Conservation (phyloP, 2,329 filamentous ascomycete species). For the Escovopsis weberi region DNA sequence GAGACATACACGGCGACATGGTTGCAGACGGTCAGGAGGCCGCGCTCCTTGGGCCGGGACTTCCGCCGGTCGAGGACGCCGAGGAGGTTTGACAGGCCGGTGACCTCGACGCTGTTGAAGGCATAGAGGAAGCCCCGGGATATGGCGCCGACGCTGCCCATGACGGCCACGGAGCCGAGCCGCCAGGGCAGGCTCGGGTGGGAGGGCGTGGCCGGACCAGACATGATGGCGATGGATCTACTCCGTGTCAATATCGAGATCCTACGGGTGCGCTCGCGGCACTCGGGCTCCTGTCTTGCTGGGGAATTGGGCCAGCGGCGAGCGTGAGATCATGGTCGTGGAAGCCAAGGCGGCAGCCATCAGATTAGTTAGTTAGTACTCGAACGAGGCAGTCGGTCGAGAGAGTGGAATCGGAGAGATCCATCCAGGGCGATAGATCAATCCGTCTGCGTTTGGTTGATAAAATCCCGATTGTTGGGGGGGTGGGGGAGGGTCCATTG, state of each 20-base stretch:
- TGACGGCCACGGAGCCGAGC: constrained; percentile 54
- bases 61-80: constrained; percentile 59
- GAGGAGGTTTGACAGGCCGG: constrained; percentile 63
- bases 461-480: no score
- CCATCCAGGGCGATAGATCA: neutral
- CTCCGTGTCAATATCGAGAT: neutral
- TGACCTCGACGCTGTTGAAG: constrained; percentile 59
- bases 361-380: neutral
- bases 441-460: neutral
- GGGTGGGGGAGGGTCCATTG: no score
- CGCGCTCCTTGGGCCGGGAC: constrained; percentile 51
- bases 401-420: neutral
- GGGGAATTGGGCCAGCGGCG: neutral
- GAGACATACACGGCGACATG: constrained; percentile 24
- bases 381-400: neutral
- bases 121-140: constrained; percentile 63
- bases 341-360: no score
- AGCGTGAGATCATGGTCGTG: neutral
- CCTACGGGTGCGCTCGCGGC: neutral
- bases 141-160: constrained; percentile 57
- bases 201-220: constrained; percentile 11
- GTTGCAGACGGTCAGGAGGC: constrained; percentile 58
- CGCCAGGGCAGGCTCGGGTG: constrained; percentile 56
- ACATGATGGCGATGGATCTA: constrained; percentile 6
- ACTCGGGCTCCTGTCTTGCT: neutral